Conservation (phyloP, 2,329 filamentous ascomycete species). For the Claviceps sorghi region DNA sequence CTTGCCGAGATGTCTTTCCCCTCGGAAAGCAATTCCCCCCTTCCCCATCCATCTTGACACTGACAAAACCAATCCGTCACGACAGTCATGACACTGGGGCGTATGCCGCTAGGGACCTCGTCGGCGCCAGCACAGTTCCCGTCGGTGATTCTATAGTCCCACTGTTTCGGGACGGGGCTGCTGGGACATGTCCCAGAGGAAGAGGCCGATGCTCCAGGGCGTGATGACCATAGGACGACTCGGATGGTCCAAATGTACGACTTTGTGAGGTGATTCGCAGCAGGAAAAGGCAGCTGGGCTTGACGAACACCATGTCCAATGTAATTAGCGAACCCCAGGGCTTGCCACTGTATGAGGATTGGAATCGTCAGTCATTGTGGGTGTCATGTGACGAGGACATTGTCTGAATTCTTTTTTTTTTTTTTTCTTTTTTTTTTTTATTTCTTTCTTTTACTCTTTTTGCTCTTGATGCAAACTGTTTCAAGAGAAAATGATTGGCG, state of each 20-base stretch:
- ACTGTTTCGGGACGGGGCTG: slow-evolving; percentile 33
- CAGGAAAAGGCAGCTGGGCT: slow-evolving; percentile 38
- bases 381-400: background rate
- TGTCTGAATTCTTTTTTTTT: background rate
- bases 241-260: slow-evolving; percentile 35
- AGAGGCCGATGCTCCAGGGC: slow-evolving; percentile 31
- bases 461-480: too few relatives aligned
- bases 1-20: slow-evolving; percentile 23
- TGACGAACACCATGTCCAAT: slow-evolving; percentile 41
- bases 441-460: background rate
- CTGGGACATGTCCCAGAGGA: slow-evolving; percentile 39
- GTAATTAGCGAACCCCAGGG: slow-evolving; percentile 34
- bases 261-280: slow-evolving; percentile 31
- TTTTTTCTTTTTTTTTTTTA: background rate
- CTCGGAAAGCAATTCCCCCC: too few relatives aligned
- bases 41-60: slow-evolving; percentile 8
- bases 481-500: too few relatives aligned
- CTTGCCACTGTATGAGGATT: slow-evolving; percentile 28
- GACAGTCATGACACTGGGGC: slow-evolving; percentile 35
- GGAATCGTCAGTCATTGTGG: background rate
- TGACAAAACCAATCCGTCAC: slow-evolving; percentile 38
- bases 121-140: slow-evolving; percentile 28
- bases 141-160: slow-evolving; percentile 33
- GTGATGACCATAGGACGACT: slow-evolving; percentile 27
- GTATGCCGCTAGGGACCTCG: slow-evolving; percentile 34